Base-by-base conservation (phyloP, 768 basidiomycete species). In the Russula griseocarnosa region DNA sequence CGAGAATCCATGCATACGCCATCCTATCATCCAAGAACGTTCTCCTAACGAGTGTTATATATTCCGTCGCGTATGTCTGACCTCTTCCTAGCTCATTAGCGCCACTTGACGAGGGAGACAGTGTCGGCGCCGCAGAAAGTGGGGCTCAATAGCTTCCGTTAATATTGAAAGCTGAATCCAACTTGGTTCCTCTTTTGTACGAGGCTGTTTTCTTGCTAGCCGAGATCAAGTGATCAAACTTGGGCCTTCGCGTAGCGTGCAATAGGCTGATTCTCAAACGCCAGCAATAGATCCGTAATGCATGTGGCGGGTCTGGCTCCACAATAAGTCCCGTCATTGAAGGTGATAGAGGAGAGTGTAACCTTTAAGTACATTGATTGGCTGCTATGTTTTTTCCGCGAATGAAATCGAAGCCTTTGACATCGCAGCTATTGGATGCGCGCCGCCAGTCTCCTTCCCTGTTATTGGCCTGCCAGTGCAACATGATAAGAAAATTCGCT, bases 61-160 rank as follows among this genome's bases (percentile, higher is more conserved):
- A 36, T 14, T 2, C 13, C 36, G 36, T 36, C 36, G 13, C 36
- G 14, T 36, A 14, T 38, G 16, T 38, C 14, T 38, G 16, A 38
- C 16, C 14, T n/a, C n/a, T n/a, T 65, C 11, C 11, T 55, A 32
- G 7, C 55, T 49, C 10, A 30, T 11, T 20, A 5, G 55, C 52
- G 20, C 24, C 49, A 28, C 54, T 38, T 47, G 50, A 53, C 14
- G 63, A 38, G 16, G 49, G 32, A 18, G 34, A 55, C 10, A 20
- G 53, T 13, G 44, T 22, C n/a, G 66, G 42, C 20, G 63, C 10
- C 36, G 38, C 36, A 6, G 36, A 22, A 26, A 58, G 30, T 3
- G 40, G 70, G 9, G 73, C 61, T 38, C 38, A 16, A 16, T 38
- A 0, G 14, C 38, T 38, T 38, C 38, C 14, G 38, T 38, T 34